Base-by-base conservation (phyloP, 2,329 filamentous ascomycete species). In the Canariomyces notabilis region DNA sequence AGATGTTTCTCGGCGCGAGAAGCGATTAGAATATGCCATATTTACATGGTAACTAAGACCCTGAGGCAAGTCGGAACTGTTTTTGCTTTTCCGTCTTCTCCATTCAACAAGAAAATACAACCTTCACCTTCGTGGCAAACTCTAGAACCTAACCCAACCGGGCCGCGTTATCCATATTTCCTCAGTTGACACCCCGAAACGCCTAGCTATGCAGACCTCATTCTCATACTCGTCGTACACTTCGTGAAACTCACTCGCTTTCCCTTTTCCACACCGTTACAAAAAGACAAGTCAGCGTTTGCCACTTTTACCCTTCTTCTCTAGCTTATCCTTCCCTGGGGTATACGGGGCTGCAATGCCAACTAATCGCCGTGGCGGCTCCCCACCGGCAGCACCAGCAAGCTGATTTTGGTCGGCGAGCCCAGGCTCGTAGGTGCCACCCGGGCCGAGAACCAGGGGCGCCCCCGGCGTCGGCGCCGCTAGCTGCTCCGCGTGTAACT, bases 401-500 rank as follows among this genome's bases (percentile, higher is more conserved):
- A 7, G 15, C 6, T 34, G 20, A 21, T n/a, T 20, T 3, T 34
- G 44, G 18, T 66, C 72, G 16, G 66, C 69, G n/a, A n/a, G n/a
- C 35, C 66, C 69, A 56, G 80, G 75, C 49, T 76, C 70, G 55
- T 74, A 80, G 16, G 66, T 63, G 12, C 78, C 77, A 16, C 56
- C 58, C 2, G 61, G 51, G 2, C 59, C 58, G 5, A 67, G 41
- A 6, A 55, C 59, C 15, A 73, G 74, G 0, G 80, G 80, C 12
- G 62, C 63, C 1, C 80, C 80, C 33, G 75, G 72, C 7, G 67
- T 69, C 1, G 89, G 89, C 44, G 79, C 76, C 39, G 71, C 68
- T 42, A 82, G 69, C 67, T 96, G 89, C 60, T 95, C 87, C 41
- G 81, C 77, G 63, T 96, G 90, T 53, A 96, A 72, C 62, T 82